Evolutionary conservation across 2,329 filamentous ascomycete species (phyloP).

Genomic region (Drechslerella coelobrocha): DNA sequence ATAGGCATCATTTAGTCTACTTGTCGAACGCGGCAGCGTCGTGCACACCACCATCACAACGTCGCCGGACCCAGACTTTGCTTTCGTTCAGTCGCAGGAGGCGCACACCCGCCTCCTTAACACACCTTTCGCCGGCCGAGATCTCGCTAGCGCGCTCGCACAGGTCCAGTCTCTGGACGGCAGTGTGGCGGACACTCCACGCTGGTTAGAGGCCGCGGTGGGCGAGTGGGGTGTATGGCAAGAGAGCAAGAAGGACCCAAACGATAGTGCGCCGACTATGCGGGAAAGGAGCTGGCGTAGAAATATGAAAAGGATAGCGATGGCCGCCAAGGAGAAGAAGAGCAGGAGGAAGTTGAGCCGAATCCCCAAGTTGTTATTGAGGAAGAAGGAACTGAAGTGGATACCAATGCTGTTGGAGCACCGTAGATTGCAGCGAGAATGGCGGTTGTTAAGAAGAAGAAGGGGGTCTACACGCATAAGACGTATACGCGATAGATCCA

Average conservation of each 20-base stretch:
- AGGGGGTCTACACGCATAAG: too few species aligned
- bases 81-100: constrained; percentile 49
- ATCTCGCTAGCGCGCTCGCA: background rate
- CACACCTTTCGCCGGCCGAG: constrained; percentile 4
- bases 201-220: constrained; percentile 25
- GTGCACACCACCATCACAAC: constrained; percentile 26
- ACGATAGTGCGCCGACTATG: constrained; percentile 16
- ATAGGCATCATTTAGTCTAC: constrained; percentile 25
- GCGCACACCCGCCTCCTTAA: constrained; percentile 29
- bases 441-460: background rate
- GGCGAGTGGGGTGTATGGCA: constrained; percentile 25
- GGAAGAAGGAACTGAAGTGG: too few species aligned
- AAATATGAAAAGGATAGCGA: too few species aligned
- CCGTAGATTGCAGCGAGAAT: background rate
- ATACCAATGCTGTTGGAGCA: too few species aligned
- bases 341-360: too few species aligned
- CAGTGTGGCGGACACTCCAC: background rate
- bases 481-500: too few species aligned
- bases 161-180: constrained; percentile 18
- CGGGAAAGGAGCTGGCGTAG: background rate
- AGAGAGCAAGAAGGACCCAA: background rate
- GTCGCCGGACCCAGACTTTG: constrained; percentile 31
- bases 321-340: too few species aligned
- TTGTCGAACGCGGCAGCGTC: constrained; percentile 13
- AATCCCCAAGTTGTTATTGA: too few species aligned